phyloP scores from a whole-genome alignment of 2,329 filamentous ascomycete species.

The Raffaelea albimanens region DNA sequence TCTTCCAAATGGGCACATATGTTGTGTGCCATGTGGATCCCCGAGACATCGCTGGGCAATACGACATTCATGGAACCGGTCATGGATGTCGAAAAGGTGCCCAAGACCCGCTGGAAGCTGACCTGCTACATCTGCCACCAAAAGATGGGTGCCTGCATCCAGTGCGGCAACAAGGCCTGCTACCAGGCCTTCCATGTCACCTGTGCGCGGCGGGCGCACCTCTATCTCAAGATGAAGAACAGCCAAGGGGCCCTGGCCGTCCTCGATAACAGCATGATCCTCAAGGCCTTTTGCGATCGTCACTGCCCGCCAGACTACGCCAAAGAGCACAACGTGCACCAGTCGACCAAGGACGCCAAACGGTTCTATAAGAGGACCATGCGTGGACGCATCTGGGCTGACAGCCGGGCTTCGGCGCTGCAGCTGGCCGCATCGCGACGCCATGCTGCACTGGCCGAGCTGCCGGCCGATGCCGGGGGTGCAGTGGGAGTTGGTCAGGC shows the following conservation, averaged over 20 bases:
- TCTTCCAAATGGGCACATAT: constrained; percentile 95
- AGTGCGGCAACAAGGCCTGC: constrained; percentile 95
- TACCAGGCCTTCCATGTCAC: constrained; percentile 97
- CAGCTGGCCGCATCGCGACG: constrained; percentile 55
- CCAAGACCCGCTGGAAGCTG: constrained; percentile 86
- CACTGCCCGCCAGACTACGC: constrained; percentile 87
- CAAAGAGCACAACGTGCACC: constrained; percentile 73
- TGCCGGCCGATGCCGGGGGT: not conserved
- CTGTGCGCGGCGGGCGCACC: constrained; percentile 75
- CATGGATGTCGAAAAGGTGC: constrained; percentile 95
- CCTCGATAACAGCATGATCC: constrained; percentile 66
- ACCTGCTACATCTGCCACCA: constrained; percentile 96
- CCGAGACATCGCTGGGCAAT: constrained; percentile 90
- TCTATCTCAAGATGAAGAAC: constrained; percentile 96
- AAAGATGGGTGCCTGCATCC: constrained; percentile 95
- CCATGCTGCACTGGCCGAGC: not conserved
- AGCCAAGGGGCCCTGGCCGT: constrained; percentile 69
- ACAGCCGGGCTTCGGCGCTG: constrained; percentile 75
- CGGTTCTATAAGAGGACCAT: constrained; percentile 85
- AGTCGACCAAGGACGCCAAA: constrained; percentile 73
- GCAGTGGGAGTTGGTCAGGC: no score
- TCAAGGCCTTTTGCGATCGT: constrained; percentile 94
- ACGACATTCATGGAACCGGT: constrained; percentile 97
- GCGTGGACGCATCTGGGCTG: constrained; percentile 83
- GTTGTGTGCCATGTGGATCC: constrained; percentile 96